These are phyloP conservation scores for Chalciporus chontae DNA, from an alignment of 768 basidiomycete species.

Conservation along the genomic window DNA sequence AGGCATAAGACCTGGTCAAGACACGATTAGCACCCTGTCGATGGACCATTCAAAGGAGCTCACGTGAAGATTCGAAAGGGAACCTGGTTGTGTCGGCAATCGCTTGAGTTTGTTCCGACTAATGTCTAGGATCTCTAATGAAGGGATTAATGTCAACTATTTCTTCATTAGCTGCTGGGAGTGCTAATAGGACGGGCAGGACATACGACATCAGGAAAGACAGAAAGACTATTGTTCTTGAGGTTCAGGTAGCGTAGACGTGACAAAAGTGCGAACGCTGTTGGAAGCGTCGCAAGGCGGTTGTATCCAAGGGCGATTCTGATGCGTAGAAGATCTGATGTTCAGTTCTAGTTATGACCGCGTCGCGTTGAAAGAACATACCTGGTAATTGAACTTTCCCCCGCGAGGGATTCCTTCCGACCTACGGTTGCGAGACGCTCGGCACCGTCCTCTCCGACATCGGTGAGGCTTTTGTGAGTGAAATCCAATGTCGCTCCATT, in stretches of 20 bases:
- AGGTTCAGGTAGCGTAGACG: constrained; percentile 83
- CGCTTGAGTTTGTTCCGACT: constrained; percentile 86
- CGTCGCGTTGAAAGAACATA: constrained; percentile 29
- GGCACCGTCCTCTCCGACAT: constrained; percentile 72
- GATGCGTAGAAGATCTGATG: neutral
- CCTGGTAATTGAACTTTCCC: constrained; percentile 59
- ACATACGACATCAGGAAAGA: constrained; percentile 86
- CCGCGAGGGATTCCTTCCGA: constrained; percentile 41
- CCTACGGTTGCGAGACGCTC: constrained; percentile 69
- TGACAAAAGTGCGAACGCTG: constrained; percentile 67
- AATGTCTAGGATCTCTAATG: constrained; percentile 91
- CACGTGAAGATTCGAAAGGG: constrained; percentile 73
- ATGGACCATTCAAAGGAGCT: constrained; percentile 15
- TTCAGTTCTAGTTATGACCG: constrained; percentile 6
- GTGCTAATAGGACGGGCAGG: constrained; percentile 1
- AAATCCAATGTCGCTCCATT: constrained; percentile 82
- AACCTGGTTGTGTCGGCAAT: constrained; percentile 77
- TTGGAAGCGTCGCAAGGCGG: constrained; percentile 71
- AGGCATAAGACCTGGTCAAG: constrained; percentile 73
- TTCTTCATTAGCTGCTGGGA: constrained; percentile 8
- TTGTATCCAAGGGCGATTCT: constrained; percentile 90
- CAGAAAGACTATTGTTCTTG: constrained; percentile 75
- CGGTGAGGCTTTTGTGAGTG: constrained; percentile 71
- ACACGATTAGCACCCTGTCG: neutral
- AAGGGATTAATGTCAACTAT: constrained; percentile 79